These are phyloP conservation scores for Aspergillus viridinutans DNA, from an alignment of 2,329 filamentous ascomycete genomes.

Conservation along the genomic window DNA sequence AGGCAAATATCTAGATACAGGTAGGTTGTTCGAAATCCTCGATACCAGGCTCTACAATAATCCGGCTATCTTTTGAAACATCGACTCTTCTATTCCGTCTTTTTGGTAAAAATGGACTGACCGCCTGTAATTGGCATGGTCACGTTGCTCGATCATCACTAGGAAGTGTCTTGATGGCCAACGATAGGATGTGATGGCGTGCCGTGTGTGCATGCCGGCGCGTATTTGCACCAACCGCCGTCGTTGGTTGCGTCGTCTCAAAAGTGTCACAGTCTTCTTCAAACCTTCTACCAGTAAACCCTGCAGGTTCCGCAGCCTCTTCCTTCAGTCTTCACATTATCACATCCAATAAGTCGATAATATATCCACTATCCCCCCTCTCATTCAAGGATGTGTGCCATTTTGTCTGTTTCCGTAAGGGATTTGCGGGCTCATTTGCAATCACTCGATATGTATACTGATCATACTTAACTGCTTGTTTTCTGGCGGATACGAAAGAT, in stretches of 20 bases:
- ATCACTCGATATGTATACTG: slow-evolving; percentile 15
- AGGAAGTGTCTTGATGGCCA: neutral
- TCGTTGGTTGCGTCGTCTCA: neutral
- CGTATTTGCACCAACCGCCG: slow-evolving; percentile 4
- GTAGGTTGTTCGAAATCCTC: neutral
- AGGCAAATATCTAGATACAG: neutral
- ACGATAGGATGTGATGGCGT: neutral
- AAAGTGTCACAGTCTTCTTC: neutral
- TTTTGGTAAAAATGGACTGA: neutral
- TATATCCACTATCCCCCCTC: slow-evolving; percentile 15
- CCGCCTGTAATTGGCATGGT: neutral
- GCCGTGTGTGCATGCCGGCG: slow-evolving; percentile 4
- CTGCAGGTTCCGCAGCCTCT: neutral
- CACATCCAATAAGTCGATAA: slow-evolving; percentile 24
- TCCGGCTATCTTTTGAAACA: neutral
- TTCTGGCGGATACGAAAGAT: slow-evolving; percentile 11
- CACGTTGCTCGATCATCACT: neutral
- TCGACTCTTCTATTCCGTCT: neutral
- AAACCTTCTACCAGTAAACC: neutral
- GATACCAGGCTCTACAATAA: too few relatives aligned
- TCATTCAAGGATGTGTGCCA: slow-evolving; percentile 17
- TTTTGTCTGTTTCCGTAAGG: slow-evolving; percentile 17
- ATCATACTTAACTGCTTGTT: slow-evolving; percentile 17
- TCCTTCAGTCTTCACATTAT: slow-evolving; percentile 20
- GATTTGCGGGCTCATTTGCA: slow-evolving; percentile 25